phyloP scores from a whole-genome alignment of 345 rosid genomes.

The Corchorus capsularis region DNA sequence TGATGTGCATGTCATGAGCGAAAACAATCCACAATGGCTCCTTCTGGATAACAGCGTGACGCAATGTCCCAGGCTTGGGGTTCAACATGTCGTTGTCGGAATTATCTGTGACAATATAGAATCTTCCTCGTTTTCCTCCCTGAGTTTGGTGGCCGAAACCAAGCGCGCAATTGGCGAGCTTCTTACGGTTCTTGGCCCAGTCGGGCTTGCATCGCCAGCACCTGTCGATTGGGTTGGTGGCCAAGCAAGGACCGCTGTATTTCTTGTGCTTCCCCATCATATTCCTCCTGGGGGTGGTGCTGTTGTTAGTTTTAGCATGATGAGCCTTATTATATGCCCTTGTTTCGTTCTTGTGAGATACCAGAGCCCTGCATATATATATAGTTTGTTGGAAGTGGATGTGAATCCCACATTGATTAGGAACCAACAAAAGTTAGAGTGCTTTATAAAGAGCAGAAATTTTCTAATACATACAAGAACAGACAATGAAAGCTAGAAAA shows the following conservation, averaged over 20 bases:
- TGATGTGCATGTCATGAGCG: constrained; percentile 60
- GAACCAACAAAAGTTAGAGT: no score
- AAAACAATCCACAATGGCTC: constrained; percentile 83
- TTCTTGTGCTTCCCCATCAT: constrained; percentile 10
- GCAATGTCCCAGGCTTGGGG: constrained; percentile 76
- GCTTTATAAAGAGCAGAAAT: no score
- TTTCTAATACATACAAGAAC: no score
- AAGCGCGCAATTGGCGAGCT: constrained; percentile 53
- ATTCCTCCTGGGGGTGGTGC: constrained; percentile 33
- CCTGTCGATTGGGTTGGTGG: constrained; percentile 60
- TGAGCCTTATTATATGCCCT: no score
- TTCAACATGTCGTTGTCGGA: constrained; percentile 51
- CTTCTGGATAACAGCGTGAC: constrained; percentile 65
- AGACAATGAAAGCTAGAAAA: no score
- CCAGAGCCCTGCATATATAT: not conserved
- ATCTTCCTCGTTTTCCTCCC: constrained; percentile 59
- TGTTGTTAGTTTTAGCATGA: not conserved
- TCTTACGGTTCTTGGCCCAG: constrained; percentile 58
- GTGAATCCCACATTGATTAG: no score
- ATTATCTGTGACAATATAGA: constrained; percentile 57
- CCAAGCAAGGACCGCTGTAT: constrained; percentile 35
- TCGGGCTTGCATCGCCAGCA: constrained; percentile 60
- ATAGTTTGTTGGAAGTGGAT: no score
- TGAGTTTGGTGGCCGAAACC: constrained; percentile 71
- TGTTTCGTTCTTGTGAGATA: not conserved